Base-by-base conservation (phyloP, 208 protist genomes). In the Wallacemonas sp. region DNA sequence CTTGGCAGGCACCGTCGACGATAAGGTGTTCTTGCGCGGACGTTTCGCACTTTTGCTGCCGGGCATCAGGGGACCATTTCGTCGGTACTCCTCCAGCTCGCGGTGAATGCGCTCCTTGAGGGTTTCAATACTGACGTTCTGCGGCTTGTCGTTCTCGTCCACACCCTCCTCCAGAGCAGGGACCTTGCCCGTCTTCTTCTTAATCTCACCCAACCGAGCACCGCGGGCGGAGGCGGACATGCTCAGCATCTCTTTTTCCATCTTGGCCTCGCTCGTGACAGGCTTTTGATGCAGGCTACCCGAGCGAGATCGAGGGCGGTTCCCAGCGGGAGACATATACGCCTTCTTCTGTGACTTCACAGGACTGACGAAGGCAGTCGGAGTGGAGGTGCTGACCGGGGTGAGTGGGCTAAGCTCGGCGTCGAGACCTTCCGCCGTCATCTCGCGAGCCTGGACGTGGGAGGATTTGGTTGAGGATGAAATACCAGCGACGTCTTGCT, bases 1-100 rank as follows among this genome's bases (percentile, higher is more conserved):
- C 42, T 30, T 34, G 5, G 61, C 17, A 0, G 45, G 27, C 12
- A 24, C 44, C 9, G 31, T 62, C 17, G 56, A 30, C 9, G 34
- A 2, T 5, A 49, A 12, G 21, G 6, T 30, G 17, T 6, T 49
- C 41, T 62, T 62, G 56, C 34, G 34, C 14, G 56, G 15, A 4
- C 38, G 58, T 36, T 60, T 42, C 14, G 14, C 55, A 24, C 39
- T 33, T 6, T 24, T 17, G 22, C 56, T 17, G 24, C 53, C 62
- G n/a, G 8, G 3, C 71, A 86, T 82, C 36, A 82, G 62, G 1
- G 80, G 75, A 12, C 77, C 69, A 59, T 70, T 66, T 63, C 65
- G 70, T 42, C 75, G 73, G 70, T 91, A 91, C 65, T 86, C 79
- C 53, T 88, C 76, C 62, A 91, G 62, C 62, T 91, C 85, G 36